phyloP scores from a whole-genome alignment of 495 filamentous ascomycete species.

The Podospora australis region DNA sequence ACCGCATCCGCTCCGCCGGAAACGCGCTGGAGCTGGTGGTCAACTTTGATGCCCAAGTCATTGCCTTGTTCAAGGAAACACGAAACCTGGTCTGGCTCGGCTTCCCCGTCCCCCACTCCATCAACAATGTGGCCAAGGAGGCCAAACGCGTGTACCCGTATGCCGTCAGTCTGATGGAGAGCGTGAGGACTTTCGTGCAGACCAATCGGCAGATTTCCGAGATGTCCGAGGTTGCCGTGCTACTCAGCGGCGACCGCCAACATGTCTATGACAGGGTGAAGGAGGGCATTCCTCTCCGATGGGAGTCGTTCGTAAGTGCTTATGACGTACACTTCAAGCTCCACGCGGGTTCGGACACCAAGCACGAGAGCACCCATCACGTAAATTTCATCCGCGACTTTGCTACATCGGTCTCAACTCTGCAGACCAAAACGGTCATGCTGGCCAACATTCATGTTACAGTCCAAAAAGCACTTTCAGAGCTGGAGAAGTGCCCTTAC shows the following conservation, averaged over 20 bases:
- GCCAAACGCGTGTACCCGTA: slow-evolving; percentile 96
- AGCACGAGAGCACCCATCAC: slow-evolving; percentile 78
- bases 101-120: slow-evolving; percentile 83
- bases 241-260: slow-evolving; percentile 85
- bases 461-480: slow-evolving; percentile 72
- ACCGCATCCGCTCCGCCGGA: slow-evolving; percentile 75
- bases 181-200: slow-evolving; percentile 81
- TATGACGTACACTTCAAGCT: slow-evolving; percentile 82
- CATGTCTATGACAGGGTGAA: slow-evolving; percentile 72
- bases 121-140: slow-evolving; percentile 94
- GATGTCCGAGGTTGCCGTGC: slow-evolving; percentile 77
- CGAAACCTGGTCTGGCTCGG: slow-evolving; percentile 90
- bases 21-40: slow-evolving; percentile 81
- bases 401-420: slow-evolving; percentile 68
- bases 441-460: slow-evolving; percentile 72
- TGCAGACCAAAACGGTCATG: slow-evolving; percentile 78
- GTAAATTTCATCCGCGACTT: slow-evolving; percentile 95
- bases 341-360: slow-evolving; percentile 50
- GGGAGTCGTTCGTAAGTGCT: slow-evolving; percentile 96
- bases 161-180: slow-evolving; percentile 97
- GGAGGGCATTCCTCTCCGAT: slow-evolving; percentile 83
- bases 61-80: slow-evolving; percentile 98
- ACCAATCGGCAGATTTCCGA: slow-evolving; percentile 72
- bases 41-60: slow-evolving; percentile 96
- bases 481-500: slow-evolving; percentile 83